These are phyloP conservation scores for Phytophthora hybrid DNA, from an alignment of 352 stramenopile species.

Conservation along the genomic window DNA sequence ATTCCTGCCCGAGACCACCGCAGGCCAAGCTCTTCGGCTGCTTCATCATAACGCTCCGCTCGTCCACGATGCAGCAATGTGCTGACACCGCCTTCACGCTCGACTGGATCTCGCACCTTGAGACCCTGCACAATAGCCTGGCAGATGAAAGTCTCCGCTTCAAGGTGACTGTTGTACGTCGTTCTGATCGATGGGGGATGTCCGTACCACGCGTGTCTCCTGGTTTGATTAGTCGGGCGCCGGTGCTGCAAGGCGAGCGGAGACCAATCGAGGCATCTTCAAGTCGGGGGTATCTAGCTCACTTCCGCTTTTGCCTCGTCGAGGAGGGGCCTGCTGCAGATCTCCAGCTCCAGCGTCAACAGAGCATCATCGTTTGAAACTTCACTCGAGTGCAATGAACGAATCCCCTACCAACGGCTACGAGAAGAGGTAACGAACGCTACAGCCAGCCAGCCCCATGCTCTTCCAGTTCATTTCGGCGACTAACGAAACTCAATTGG, in stretches of 20 bases:
- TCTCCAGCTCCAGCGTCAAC: not conserved
- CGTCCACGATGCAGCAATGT: conserved; percentile 19
- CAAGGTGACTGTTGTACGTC: not conserved
- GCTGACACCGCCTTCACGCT: conserved; percentile 25
- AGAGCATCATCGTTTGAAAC: not conserved
- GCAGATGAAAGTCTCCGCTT: not conserved
- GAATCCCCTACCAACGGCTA: conserved; percentile 21
- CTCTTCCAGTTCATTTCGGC: not conserved
- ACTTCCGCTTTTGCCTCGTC: conserved; percentile 24
- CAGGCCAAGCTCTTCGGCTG: conserved; percentile 32
- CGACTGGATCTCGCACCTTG: conserved; percentile 5
- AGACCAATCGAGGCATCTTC: conserved; percentile 4
- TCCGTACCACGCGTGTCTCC: conserved; percentile 5
- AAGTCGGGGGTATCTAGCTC: conserved; percentile 8
- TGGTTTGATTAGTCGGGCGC: conserved; percentile 15
- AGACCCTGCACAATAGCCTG: not conserved
- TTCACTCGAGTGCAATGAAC: conserved; percentile 4
- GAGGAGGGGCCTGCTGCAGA: not conserved
- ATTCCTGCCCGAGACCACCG: conserved; percentile 43
- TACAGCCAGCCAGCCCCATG: too few species aligned
- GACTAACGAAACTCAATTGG: not conserved
- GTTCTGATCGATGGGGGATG: not conserved
- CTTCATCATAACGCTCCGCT: conserved; percentile 31
- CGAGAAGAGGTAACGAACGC: conserved; percentile 14
- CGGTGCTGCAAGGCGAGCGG: not conserved